Evolutionary conservation across 768 basidiomycete species (phyloP).

Genomic region (Pisolithus sp.): DNA sequence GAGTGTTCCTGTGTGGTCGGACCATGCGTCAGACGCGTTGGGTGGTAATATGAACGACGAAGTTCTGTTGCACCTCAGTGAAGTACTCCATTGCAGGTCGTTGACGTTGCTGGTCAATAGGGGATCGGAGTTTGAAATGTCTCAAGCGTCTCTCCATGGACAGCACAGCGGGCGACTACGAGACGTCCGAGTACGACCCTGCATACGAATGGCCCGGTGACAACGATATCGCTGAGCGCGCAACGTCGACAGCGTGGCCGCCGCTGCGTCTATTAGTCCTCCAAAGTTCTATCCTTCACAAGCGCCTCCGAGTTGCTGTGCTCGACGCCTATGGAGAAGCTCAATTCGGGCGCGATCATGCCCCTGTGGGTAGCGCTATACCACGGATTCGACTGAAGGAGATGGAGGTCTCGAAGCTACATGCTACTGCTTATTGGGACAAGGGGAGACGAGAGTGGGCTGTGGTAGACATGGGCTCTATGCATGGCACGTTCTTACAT

Average conservation of each 20-base stretch:
- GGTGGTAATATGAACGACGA: background rate
- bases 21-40: background rate
- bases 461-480: slow-evolving; percentile 79
- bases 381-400: slow-evolving; percentile 74
- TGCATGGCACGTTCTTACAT: slow-evolving; percentile 72
- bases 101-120: background rate
- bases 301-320: slow-evolving; percentile 45
- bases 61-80: slow-evolving; percentile 31
- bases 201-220: slow-evolving; percentile 57
- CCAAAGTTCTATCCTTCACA: slow-evolving; percentile 43
- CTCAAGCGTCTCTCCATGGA: background rate
- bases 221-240: background rate
- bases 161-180: background rate
- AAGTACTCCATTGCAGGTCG: slow-evolving; percentile 45
- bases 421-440: slow-evolving; percentile 74
- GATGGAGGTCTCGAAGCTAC: slow-evolving; percentile 78
- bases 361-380: slow-evolving; percentile 41
- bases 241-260: slow-evolving; percentile 5
- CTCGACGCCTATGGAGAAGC: slow-evolving; percentile 59
- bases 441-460: slow-evolving; percentile 53
- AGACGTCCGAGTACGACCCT: slow-evolving; percentile 37
- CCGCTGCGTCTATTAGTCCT: slow-evolving; percentile 35
- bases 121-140: slow-evolving; percentile 11
- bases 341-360: slow-evolving; percentile 68
- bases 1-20: slow-evolving; percentile 42